Conservation (phyloP, 768 basidiomycete genomes). For the Mycena kentingensis region DNA sequence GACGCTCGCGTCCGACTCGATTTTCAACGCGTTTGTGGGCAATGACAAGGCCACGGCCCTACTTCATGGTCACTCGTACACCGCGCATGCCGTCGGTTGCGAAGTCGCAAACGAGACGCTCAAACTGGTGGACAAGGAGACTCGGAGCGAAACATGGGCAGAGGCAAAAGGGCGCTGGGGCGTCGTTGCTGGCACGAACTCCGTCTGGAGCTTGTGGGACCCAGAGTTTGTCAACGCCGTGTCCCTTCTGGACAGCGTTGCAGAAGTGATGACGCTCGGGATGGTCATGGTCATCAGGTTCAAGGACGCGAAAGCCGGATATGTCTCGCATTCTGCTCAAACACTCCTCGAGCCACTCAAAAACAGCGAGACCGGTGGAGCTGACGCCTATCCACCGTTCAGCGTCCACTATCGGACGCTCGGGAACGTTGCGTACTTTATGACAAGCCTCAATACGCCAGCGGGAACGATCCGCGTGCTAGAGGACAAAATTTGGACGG, state of each 20-base stretch:
- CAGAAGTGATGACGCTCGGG: conserved; percentile 84
- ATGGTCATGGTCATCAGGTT: conserved; percentile 83
- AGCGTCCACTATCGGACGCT: conserved; percentile 85
- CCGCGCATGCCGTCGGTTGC: conserved; percentile 91
- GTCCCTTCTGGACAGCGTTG: conserved; percentile 58
- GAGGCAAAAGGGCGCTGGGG: conserved; percentile 64
- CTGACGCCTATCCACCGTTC: conserved; percentile 46
- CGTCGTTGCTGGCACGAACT: conserved; percentile 4
- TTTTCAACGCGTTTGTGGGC: conserved; percentile 80
- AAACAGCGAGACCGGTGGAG: conserved; percentile 23
- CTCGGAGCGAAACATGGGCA: conserved; percentile 57
- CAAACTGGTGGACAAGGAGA: conserved; percentile 56
- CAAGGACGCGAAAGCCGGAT: conserved; percentile 55
- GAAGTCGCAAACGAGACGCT: conserved; percentile 86
- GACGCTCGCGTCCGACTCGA: conserved; percentile 77
- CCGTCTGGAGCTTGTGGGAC: conserved; percentile 89
- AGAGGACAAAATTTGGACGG: conserved; percentile 62
- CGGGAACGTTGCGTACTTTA: conserved; percentile 91
- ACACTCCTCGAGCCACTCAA: conserved; percentile 56
- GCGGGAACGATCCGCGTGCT: conserved; percentile 53
- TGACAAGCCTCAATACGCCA: conserved; percentile 81
- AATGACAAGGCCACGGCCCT: conserved; percentile 81
- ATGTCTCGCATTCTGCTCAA: conserved; percentile 67
- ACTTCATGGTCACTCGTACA: conserved; percentile 94
- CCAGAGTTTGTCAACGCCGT: conserved; percentile 65